A percentile compares a stretch with the other conserved stretches of the same genome.
Conservation (phyloP, 805 yeast species). For the Saturnispora quitensis region DNA sequence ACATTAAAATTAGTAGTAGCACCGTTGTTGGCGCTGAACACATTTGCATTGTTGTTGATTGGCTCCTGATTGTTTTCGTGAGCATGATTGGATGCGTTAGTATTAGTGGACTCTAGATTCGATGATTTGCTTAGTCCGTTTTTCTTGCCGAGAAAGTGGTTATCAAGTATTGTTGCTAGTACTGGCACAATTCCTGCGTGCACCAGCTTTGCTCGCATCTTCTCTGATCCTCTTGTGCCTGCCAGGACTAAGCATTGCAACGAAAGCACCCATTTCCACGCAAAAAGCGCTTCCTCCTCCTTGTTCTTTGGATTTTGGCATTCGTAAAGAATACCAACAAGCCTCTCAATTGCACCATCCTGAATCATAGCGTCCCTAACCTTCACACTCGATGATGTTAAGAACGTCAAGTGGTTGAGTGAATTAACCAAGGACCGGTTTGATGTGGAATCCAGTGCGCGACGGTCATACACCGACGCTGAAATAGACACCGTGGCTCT, state of each 20-base stretch:
- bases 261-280: conserved; percentile 96
- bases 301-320: conserved; percentile 40
- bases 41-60: neutral
- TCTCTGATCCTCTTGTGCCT: conserved; percentile 89
- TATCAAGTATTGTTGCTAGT: conserved; percentile 85
- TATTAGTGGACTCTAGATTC: neutral
- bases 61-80: neutral
- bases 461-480: conserved; percentile 77
- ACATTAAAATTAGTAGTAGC: neutral
- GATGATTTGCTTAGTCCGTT: conserved; percentile 8
- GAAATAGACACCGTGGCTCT: conserved; percentile 90
- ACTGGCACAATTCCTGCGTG: conserved; percentile 89
- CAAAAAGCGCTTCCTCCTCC: conserved; percentile 43
- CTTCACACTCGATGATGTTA: conserved; percentile 77
- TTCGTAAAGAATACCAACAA: conserved; percentile 77
- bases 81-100: neutral
- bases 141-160: conserved; percentile 43
- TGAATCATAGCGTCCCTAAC: conserved; percentile 81
- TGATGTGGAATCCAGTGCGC: conserved; percentile 86
- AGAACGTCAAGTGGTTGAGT: conserved; percentile 77
- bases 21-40: neutral
- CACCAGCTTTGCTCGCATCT: conserved; percentile 75
- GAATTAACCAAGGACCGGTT: conserved; percentile 89
- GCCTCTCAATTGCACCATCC: conserved; percentile 89
- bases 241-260: conserved; percentile 86